phyloP scores from a whole-genome alignment of 306 rosid species.

The Lathyrus aphaca region DNA sequence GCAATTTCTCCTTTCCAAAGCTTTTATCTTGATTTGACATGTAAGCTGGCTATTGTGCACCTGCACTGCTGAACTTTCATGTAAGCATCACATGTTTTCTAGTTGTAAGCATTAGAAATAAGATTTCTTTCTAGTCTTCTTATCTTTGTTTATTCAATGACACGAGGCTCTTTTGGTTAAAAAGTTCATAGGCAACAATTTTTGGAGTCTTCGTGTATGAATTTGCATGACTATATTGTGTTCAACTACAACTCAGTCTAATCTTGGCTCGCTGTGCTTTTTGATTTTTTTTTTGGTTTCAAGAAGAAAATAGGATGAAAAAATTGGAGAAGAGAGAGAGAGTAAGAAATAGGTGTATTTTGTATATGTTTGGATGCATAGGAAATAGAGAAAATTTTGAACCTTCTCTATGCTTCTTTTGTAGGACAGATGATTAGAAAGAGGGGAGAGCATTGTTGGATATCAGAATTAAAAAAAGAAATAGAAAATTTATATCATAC shows the following conservation, averaged over 20 bases:
- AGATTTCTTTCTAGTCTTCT: conserved; percentile 8
- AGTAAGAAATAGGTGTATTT: not conserved
- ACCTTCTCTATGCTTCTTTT: not conserved
- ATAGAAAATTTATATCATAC: not conserved
- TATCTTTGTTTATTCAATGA: not conserved
- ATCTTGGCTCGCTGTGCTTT: not conserved
- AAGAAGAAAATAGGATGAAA: not conserved
- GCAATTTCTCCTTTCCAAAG: not conserved
- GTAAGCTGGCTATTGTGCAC: not conserved
- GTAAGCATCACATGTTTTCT: not conserved
- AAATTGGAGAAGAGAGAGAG: not conserved
- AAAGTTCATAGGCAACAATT: not conserved
- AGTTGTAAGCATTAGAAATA: not conserved
- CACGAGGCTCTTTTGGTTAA: not conserved
- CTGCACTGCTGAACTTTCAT: not conserved
- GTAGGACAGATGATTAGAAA: not conserved
- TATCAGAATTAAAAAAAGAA: not conserved
- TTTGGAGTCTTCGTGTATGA: not conserved
- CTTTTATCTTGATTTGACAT: conserved; percentile 5
- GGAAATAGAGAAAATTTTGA: not conserved
- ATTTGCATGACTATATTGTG: not conserved
- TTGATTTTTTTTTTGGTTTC: not conserved
- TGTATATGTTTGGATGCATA: not conserved
- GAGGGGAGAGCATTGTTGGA: not conserved
- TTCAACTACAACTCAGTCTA: not conserved